phyloP scores from a whole-genome alignment of 768 basidiomycete genomes.

The Calocera cornea region DNA sequence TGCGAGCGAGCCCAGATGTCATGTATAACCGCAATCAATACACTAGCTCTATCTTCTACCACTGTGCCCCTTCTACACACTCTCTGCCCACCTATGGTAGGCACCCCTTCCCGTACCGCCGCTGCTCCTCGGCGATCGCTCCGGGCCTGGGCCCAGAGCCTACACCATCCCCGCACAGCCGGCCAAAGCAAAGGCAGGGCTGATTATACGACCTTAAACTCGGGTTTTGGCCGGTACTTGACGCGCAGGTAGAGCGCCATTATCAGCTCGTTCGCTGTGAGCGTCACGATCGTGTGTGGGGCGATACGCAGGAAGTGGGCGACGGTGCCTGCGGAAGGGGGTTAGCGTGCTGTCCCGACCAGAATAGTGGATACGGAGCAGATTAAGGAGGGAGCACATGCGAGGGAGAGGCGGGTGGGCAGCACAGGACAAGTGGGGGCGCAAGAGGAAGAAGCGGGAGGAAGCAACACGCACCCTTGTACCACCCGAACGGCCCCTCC shows the following conservation, averaged over 20 bases:
- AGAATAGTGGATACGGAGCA: too few species aligned
- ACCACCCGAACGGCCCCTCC: conserved; percentile 88
- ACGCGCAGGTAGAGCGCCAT: neutral
- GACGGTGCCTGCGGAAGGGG: conserved; percentile 51
- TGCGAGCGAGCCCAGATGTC: too few species aligned
- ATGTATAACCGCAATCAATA: neutral
- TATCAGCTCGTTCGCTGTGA: conserved; percentile 54
- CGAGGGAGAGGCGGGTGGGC: too few species aligned
- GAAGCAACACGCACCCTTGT: conserved; percentile 51
- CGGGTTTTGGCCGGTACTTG: neutral
- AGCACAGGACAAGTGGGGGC: conserved; percentile 5
- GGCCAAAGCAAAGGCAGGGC: too few species aligned
- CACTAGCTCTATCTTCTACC: neutral
- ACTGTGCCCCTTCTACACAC: neutral
- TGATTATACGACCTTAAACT: neutral
- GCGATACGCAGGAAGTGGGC: conserved; percentile 89
- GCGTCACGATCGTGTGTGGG: conserved; percentile 88
- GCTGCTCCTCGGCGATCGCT: too few species aligned
- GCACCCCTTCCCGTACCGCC: too few species aligned
- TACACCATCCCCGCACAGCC: too few species aligned
- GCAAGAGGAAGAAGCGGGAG: neutral
- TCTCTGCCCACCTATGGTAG: neutral
- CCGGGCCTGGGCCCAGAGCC: neutral
- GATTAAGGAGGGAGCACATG: too few species aligned
- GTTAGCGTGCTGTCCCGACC: neutral